Conservation (phyloP, 2,329 filamentous ascomycete genomes). For the Epichloe typhina region DNA sequence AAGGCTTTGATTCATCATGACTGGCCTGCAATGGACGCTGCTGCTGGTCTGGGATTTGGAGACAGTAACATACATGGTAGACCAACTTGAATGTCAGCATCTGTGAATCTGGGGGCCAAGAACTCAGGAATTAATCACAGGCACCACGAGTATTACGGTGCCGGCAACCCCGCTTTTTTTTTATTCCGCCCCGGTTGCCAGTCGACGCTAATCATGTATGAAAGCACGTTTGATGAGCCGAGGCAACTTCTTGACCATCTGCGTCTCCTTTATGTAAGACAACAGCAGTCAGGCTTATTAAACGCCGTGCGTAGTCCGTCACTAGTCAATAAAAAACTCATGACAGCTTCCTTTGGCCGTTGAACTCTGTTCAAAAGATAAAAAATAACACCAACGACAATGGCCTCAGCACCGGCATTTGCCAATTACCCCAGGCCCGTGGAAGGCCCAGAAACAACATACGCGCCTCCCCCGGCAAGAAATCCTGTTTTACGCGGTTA, state of each 20-base stretch:
- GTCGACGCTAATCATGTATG: not conserved
- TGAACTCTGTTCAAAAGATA: not conserved
- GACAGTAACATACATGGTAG: too few species aligned
- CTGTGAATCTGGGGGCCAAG: too few species aligned
- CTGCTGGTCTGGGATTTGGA: too few species aligned
- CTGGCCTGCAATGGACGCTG: too few species aligned
- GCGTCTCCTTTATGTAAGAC: not conserved
- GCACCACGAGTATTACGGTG: too few species aligned
- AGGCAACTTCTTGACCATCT: not conserved
- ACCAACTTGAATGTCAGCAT: too few species aligned
- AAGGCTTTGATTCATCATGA: too few species aligned
- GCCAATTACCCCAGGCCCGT: conserved; percentile 28
- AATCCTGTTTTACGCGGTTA: conserved; percentile 61
- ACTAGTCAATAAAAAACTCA: too few species aligned
- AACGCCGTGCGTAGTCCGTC: not conserved
- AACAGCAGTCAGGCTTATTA: not conserved
- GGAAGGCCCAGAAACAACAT: conserved; percentile 23
- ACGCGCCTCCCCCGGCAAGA: conserved; percentile 29
- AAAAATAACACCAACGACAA: not conserved
- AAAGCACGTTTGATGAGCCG: not conserved
- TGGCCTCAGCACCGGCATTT: conserved; percentile 15
- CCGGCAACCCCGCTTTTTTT: too few species aligned
- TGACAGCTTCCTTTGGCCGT: too few species aligned
- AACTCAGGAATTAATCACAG: too few species aligned
- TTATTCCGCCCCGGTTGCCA: not conserved